Evolutionary conservation across 805 yeast genomes (phyloP), one percentile per base, ranked within the genome.

Genomic region (Wickerhamomyces silvicola): DNA sequence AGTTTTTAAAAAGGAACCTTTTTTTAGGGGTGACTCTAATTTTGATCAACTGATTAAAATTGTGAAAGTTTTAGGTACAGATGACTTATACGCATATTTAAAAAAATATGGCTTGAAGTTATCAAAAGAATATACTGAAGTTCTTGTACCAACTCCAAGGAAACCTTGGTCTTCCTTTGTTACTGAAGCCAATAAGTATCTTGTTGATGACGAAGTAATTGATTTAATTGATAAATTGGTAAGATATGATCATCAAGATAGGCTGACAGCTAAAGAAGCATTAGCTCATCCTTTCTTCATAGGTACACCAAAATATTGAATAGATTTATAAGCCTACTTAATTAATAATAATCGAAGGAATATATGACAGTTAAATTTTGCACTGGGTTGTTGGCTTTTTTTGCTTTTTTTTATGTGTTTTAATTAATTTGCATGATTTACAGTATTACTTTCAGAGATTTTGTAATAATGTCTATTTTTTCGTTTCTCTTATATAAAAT

Each of bases 31-130:
- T 14, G 81, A 78, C 37, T 82, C 94, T 30, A 87, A 88, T 57
- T 81, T 82, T 26, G 96, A 88, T 57, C 97, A 88, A 57, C 65
- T 88, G 45, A 86, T 88, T 30, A 90, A 88, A 56, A 88, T 88
- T 42, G 87, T 84, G 5, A 72, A 86, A 44, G 87, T 88, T 1
- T 62, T 88, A 47, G 97, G 97, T 3, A 83, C 95, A 2, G 88
- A 82, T 33, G 85, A 79, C 37, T 66, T 88, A 38, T 70, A 72
- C 56, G 63, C 62, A 24, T 88, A 87, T 54, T 61, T 83, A 47
- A 56, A 64, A 22, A 86, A 80, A 57, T 88, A 88, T 54, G 75
- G 79, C 20, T 63, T 88, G 35, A 69, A 68, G 34, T 63, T 88
- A 40, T 79, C 87, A 35, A 64, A 68, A 22, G 94, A 87, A 52